These are phyloP conservation scores for Onygenales sp. DNA, from an alignment of 2,329 filamentous ascomycete species.

Conservation along the genomic window DNA sequence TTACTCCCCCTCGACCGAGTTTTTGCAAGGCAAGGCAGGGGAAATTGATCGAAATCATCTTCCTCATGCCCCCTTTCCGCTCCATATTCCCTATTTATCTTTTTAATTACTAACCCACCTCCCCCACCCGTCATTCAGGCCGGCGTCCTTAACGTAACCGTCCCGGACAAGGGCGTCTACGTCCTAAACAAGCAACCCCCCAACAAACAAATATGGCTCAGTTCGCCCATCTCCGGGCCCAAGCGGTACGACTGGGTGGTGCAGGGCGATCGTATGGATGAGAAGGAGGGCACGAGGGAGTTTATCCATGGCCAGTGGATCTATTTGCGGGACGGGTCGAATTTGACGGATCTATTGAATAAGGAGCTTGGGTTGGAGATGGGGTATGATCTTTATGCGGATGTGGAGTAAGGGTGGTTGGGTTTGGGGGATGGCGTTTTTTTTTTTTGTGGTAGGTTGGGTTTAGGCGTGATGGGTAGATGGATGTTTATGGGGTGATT, in stretches of 20 bases:
- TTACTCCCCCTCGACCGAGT: not conserved
- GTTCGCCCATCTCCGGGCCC: slow-evolving; percentile 79
- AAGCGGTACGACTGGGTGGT: slow-evolving; percentile 91
- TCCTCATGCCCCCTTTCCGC: not conserved
- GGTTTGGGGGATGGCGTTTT: slow-evolving; percentile 2
- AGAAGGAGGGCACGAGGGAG: slow-evolving; percentile 62
- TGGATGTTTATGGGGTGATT: too few relatives aligned
- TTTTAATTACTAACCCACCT: slow-evolving; percentile 7
- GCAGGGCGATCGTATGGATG: slow-evolving; percentile 56
- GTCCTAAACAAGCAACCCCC: slow-evolving; percentile 98
- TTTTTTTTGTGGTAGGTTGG: not conserved
- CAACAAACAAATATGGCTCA: slow-evolving; percentile 96
- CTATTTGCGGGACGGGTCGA: slow-evolving; percentile 74
- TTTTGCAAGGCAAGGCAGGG: not conserved
- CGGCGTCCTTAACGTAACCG: slow-evolving; percentile 70
- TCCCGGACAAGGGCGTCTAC: slow-evolving; percentile 66
- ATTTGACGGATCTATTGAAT: slow-evolving; percentile 61
- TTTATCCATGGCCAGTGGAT: slow-evolving; percentile 63
- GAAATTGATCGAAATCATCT: not conserved
- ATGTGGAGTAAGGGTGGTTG: slow-evolving; percentile 14
- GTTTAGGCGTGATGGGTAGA: not conserved
- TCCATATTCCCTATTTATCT: not conserved
- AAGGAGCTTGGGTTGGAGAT: slow-evolving; percentile 66
- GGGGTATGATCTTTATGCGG: slow-evolving; percentile 27
- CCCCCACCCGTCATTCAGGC: slow-evolving; percentile 43